Evolutionary conservation across 2,329 filamentous ascomycete species (phyloP).

Genomic region (Fusarium subtropicale): DNA sequence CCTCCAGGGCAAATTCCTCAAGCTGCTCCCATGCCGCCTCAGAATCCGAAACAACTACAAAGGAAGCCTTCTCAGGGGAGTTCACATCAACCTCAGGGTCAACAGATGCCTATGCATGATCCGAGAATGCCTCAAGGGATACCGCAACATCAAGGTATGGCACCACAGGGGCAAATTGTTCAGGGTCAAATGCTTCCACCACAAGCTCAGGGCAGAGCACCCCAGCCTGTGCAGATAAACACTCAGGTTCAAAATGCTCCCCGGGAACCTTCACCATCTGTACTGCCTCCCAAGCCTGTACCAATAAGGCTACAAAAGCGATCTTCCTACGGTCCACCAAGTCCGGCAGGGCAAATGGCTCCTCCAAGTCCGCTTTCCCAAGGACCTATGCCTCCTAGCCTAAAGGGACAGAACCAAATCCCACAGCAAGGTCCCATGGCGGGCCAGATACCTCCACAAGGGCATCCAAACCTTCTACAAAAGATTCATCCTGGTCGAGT

Average conservation of each 20-base stretch:
- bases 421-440: neutral
- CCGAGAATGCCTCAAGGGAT: slow-evolving; percentile 7
- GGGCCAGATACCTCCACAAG: slow-evolving; percentile 7
- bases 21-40: slow-evolving; percentile 13
- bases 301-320: slow-evolving; percentile 26
- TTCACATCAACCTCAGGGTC: slow-evolving; percentile 12
- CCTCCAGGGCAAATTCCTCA: slow-evolving; percentile 9
- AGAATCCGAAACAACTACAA: slow-evolving; percentile 29
- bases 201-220: slow-evolving; percentile 8
- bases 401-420: slow-evolving; percentile 9
- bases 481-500: slow-evolving; percentile 7
- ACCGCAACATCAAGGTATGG: slow-evolving; percentile 12
- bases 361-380: slow-evolving; percentile 13
- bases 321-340: slow-evolving; percentile 28
- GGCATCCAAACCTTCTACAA: slow-evolving; percentile 14
- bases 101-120: slow-evolving; percentile 21
- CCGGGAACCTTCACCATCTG: slow-evolving; percentile 18
- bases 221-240: slow-evolving; percentile 12
- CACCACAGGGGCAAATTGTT: slow-evolving; percentile 13
- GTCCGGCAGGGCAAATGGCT: slow-evolving; percentile 18
- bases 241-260: slow-evolving; percentile 6
- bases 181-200: slow-evolving; percentile 13
- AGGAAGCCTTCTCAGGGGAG: slow-evolving; percentile 38
- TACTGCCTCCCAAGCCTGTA: slow-evolving; percentile 13
- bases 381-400: slow-evolving; percentile 11